phyloP scores from a whole-genome alignment of 2,329 filamentous ascomycete genomes.

The Aspergillus sergii region DNA sequence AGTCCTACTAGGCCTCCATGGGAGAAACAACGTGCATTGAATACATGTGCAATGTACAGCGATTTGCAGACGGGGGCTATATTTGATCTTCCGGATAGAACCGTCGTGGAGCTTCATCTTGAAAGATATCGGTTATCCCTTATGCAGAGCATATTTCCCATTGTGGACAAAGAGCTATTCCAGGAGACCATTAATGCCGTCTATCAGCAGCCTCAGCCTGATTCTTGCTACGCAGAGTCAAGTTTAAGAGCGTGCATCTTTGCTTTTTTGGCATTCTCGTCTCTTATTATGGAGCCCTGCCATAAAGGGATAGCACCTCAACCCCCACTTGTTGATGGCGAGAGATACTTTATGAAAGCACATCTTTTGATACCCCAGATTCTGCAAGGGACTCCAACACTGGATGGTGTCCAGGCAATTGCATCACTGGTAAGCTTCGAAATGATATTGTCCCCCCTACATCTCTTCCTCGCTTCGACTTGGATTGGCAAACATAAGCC shows the following conservation, averaged over 20 bases:
- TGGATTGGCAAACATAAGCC: neutral
- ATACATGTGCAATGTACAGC: constrained; percentile 22
- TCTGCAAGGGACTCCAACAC: constrained; percentile 44
- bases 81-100: constrained; percentile 41
- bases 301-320: constrained; percentile 5
- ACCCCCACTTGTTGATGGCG: constrained; percentile 38
- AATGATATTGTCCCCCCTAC: neutral
- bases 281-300: constrained; percentile 26
- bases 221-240: constrained; percentile 27
- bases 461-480: neutral
- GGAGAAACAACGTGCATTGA: constrained; percentile 37
- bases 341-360: constrained; percentile 45
- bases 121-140: constrained; percentile 36
- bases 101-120: constrained; percentile 34
- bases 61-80: constrained; percentile 22
- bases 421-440: constrained; percentile 51
- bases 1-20: constrained; percentile 33
- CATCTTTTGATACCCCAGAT: constrained; percentile 48
- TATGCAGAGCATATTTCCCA: constrained; percentile 51
- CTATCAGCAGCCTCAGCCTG: constrained; percentile 37
- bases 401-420: constrained; percentile 50
- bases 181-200: constrained; percentile 48
- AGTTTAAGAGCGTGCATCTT: constrained; percentile 52
- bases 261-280: constrained; percentile 50
- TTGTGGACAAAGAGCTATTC: constrained; percentile 53